Base-by-base conservation (phyloP, 352 stramenopile genomes). In the Pythium rhizo-oryzae region DNA sequence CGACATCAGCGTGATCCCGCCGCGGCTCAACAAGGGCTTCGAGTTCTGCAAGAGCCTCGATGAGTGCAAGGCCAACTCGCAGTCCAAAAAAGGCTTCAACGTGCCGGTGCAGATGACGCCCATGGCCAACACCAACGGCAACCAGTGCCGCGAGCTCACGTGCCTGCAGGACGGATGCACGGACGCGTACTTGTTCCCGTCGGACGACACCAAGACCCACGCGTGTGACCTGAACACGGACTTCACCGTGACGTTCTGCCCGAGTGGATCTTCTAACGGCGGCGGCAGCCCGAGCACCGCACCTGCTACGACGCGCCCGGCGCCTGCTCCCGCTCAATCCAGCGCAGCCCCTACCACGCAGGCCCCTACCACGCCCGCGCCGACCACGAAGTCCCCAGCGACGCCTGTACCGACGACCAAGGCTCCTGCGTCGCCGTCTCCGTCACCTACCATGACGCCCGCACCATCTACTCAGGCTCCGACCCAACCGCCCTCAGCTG, bases 171-270 rank as follows among this genome's bases (percentile, higher is more conserved):
- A 90, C 58, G 76, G 62, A 24, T 94, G 86, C 64, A 53, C 71
- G 25, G 86, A 94, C 46, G 82, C 84, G 49, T 94, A 94, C 79
- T 68, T 76, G 18, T 90, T 79, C 64, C 86, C 86, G 0, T 71
- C 84, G 70, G 84, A 94, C 61, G 82, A 92, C 70, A 74, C 59
- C 43, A 93, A 93, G 82, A 92, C 82, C 9, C 83, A 91, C 71
- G 84, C 78, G 50, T 93, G 85, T 55, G 64, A 71, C 0, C 62
- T 84, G 19, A 63, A 73, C 69, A 92, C 85, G 43, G 69, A 93
- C 69, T 89, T 91, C 33, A 70, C 74, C 8, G 59, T 93, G 28
- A 91, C 82, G 16, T 93, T 91, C 71, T 93, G 85, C 52, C 85
- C 85, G 23, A 59, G 77, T 35, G 63, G 46, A 1, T 33, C 57